Base-by-base conservation (phyloP, 768 basidiomycete species). In the Botryobasidium botryosum region DNA sequence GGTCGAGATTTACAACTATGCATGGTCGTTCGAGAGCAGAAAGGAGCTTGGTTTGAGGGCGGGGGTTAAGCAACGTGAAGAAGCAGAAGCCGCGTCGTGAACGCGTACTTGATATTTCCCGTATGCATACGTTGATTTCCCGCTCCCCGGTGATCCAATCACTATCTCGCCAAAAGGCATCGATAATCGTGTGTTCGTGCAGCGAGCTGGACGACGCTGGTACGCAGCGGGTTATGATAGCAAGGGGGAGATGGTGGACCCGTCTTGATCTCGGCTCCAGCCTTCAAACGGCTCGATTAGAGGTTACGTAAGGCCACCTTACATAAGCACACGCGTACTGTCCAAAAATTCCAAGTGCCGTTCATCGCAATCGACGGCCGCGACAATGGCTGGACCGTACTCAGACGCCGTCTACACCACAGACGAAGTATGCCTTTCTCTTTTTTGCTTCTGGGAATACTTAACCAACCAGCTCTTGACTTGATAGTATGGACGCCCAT, bases 131-230 rank as follows among this genome's bases (percentile, higher is more conserved):
- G 85, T 87, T 2, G 84, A 85, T 65, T 88, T 88, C 3, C 84
- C 84, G 43, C 77, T 79, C 1, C 85, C 84, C 26, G 84, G 85
- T 7, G 85, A 77, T 4, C 84, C 84, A 52, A 82, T 80, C 44
- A 88, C 81, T 46, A 87, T 65, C 62, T 88, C 85, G 21, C 85
- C 84, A 53, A 88, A 88, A 12, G 84, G 81, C 85, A 88, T 85
- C 40, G 4, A 27, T 12, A 17, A 28, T 27, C 4, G 26, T 12
- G 10, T n/a, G n/a, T 33, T 33, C 32, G 32, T n/a, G n/a, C n/a
- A n/a, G n/a, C n/a, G n/a, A n/a, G n/a, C n/a, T n/a, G n/a, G n/a
- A n/a, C n/a, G n/a, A n/a, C n/a, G n/a, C n/a, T n/a, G n/a, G n/a
- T n/a, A n/a, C n/a, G n/a, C n/a, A n/a, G n/a, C n/a, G n/a, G n/a